Conservation (phyloP, 768 basidiomycete genomes). For the Candolleomyces efflorescens region DNA sequence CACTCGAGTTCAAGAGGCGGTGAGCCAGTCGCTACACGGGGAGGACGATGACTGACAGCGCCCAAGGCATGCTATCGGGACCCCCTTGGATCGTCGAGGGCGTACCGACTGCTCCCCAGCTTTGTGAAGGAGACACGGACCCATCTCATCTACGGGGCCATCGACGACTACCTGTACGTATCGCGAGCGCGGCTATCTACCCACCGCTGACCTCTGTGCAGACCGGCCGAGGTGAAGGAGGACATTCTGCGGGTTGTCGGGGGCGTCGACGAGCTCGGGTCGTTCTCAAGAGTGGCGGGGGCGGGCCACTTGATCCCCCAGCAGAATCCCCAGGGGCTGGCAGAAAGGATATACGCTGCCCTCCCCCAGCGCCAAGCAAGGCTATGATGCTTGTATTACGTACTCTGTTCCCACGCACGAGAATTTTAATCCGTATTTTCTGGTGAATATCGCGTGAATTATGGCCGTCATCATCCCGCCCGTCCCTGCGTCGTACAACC, state of each 20-base stretch:
- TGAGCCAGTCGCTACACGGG: constrained; percentile 12
- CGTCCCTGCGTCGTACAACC: constrained; percentile 19
- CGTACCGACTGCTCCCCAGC: constrained; percentile 27
- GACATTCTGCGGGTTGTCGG: constrained; percentile 32
- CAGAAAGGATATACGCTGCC: constrained; percentile 29
- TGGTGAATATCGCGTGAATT: background rate
- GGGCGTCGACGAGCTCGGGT: constrained; percentile 31
- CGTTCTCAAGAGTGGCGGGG: constrained; percentile 31
- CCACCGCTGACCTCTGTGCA: constrained; percentile 11
- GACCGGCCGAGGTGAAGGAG: constrained; percentile 30
- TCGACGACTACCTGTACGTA: constrained; percentile 41
- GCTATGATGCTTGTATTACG: background rate
- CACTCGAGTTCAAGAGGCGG: constrained; percentile 42
- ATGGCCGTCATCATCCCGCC: constrained; percentile 14
- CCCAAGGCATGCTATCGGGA: constrained; percentile 42
- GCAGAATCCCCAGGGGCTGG: constrained; percentile 27
- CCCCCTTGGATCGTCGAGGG: constrained; percentile 23
- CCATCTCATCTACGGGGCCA: constrained; percentile 44
- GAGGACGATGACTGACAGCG: background rate
- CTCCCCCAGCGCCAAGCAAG: constrained; percentile 18
- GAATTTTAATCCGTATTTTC: background rate
- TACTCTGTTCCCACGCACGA: background rate
- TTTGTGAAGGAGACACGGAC: constrained; percentile 32
- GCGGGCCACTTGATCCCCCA: constrained; percentile 39
- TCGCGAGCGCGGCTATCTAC: background rate